Base-by-base conservation (phyloP, 176 grass and related monocot species). In the Elymus sibiricus region DNA sequence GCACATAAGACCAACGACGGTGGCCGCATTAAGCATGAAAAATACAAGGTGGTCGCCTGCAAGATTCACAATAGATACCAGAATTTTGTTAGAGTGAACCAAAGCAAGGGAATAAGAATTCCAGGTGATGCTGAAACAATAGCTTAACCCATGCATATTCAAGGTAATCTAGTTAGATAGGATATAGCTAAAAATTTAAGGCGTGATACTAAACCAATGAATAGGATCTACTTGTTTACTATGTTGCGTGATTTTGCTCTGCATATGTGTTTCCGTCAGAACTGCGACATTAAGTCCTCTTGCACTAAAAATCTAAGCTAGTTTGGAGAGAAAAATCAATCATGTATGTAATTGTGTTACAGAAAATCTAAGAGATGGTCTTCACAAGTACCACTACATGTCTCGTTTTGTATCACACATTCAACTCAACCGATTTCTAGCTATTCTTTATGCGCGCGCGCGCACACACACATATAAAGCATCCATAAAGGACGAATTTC, bases 41-140 rank as follows among this genome's bases (percentile, higher is more conserved):
- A 94, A 91, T 28, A 94, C 80, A 70, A 91, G 59, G 67, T 94
- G 87, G 24, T 91, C 86, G 28, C 89, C 92, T 94, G 92, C 64
- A 74, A 49, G 39, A 73, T 81, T 24, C 5, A 35, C 32, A 79
- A 3, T 9, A 47, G 59, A 32, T 31, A 37, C 27, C 16, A 90
- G 15, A 28, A 65, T n/a, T n/a, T n/a, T n/a, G n/a, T n/a, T 44
- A 44, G 11, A 83, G 68, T 40, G 29, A n/a, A 44, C 22, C 25
- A 12, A 46, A 62, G 21, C 3, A 32, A 53, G 4, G 11, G 58
- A 39, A 59, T 46, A 11, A 11, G 38, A 6, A 63, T 46, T 74
- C n/a, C 19, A 37, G 2, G 34, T 61, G 68, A 83, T 83, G n/a
- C 16, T 61, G 24, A 60, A 83, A 59, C 6, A 43, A 31, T 9